A percentile compares a stretch with the other conserved stretches of the same genome.
These are phyloP conservation scores for Elongisporangium undulatum DNA, from an alignment of 352 stramenopile species.

Conservation along the genomic window DNA sequence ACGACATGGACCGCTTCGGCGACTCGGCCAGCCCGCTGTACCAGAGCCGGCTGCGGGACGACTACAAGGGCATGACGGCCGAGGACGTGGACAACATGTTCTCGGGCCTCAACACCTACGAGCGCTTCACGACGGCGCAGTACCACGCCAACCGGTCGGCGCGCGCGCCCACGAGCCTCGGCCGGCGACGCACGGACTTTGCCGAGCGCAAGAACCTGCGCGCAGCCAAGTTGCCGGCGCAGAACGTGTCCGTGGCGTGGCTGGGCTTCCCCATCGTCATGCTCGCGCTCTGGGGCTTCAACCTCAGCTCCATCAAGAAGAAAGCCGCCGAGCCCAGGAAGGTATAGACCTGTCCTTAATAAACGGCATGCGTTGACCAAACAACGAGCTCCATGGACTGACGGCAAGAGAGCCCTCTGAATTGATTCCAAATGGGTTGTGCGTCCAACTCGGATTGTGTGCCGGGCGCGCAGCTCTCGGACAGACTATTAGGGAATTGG, in stretches of 20 bases:
- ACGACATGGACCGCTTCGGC: constrained; percentile 72
- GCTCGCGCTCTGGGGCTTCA: constrained; percentile 54
- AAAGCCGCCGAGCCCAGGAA: constrained; percentile 24
- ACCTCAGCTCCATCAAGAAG: constrained; percentile 50
- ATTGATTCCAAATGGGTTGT: too few relatives aligned
- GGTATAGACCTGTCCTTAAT: too few relatives aligned
- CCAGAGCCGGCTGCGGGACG: constrained; percentile 3
- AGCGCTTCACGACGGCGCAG: constrained; percentile 75
- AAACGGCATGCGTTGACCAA: too few relatives aligned
- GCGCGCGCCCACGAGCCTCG: constrained; percentile 48
- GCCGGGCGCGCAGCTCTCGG: too few relatives aligned
- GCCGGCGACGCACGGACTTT: constrained; percentile 53
- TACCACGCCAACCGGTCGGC: constrained; percentile 57
- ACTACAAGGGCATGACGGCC: constrained; percentile 68
- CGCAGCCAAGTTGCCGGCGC: constrained; percentile 52
- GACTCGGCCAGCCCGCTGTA: constrained; percentile 35
- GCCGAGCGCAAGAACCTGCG: constrained; percentile 67
- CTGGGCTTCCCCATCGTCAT: constrained; percentile 53
- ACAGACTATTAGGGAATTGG: too few relatives aligned
- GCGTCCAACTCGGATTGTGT: too few relatives aligned
- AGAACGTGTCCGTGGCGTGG: constrained; percentile 55
- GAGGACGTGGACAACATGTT: constrained; percentile 77
- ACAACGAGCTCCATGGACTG: too few relatives aligned
- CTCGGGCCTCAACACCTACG: constrained; percentile 57
- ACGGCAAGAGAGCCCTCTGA: too few relatives aligned